Evolutionary conservation across 176 grass and related monocot genomes (phyloP).

Genomic region (Rhynchospora tenuis): DNA sequence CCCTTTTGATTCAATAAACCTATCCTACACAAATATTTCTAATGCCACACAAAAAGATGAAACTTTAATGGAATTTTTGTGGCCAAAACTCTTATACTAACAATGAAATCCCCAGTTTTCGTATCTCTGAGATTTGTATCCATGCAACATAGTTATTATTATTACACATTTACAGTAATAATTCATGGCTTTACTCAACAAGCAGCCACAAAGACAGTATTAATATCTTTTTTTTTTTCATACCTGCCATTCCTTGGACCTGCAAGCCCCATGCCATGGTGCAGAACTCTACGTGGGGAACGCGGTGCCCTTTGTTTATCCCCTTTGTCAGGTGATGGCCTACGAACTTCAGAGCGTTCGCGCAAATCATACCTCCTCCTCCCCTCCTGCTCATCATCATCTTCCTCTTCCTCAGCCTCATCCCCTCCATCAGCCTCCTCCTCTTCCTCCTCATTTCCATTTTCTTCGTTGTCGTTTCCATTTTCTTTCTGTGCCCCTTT

Average conservation of each 20-base stretch:
- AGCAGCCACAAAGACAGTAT: neutral
- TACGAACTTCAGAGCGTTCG: constrained; percentile 75
- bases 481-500: constrained; percentile 49
- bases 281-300: constrained; percentile 80
- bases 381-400: constrained; percentile 93
- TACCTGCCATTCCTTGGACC: constrained; percentile 18
- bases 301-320: constrained; percentile 55
- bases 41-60: neutral
- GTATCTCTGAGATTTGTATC: neutral
- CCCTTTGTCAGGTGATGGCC: constrained; percentile 64
- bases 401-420: constrained; percentile 96
- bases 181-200: neutral
- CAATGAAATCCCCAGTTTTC: no score
- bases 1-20: neutral
- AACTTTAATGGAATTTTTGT: neutral
- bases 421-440: constrained; percentile 77
- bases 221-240: neutral
- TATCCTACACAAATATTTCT: neutral
- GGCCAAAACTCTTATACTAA: neutral
- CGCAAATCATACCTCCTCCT: constrained; percentile 89
- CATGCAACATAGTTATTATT: neutral
- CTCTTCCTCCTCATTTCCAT: constrained; percentile 83
- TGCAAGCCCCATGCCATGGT: constrained; percentile 52
- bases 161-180: neutral
- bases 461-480: constrained; percentile 80